Percentiles rank a stretch among this genome's conserved stretches.
Evolutionary conservation across 2,329 filamentous ascomycete genomes (phyloP).

Genomic region (Alternaria sp.): DNA sequence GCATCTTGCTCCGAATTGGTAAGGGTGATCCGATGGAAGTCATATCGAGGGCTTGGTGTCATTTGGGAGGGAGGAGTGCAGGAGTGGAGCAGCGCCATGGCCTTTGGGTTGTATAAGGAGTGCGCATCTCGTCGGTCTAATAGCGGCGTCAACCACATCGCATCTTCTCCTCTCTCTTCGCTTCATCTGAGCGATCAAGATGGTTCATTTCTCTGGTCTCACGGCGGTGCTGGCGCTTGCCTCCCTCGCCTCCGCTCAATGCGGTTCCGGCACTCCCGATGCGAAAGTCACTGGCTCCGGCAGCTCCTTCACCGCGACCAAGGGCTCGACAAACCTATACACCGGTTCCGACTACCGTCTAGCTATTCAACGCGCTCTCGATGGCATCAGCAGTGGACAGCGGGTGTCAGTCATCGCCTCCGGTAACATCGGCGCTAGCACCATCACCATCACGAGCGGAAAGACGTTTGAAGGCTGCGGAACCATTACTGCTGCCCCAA

Average conservation of each 20-base stretch:
- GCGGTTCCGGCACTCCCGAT: conserved; percentile 57
- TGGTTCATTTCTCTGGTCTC: conserved; percentile 49
- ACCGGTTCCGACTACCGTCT: conserved; percentile 60
- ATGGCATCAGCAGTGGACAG: conserved; percentile 60
- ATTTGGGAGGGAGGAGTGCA: neutral
- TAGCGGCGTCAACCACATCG: neutral
- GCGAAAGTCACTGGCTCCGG: conserved; percentile 57
- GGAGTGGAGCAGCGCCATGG: neutral
- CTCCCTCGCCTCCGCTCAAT: conserved; percentile 52
- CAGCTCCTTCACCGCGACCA: conserved; percentile 55
- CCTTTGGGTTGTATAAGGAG: neutral
- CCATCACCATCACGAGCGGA: conserved; percentile 59
- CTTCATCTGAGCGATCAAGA: conserved; percentile 25
- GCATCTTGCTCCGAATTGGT: neutral
- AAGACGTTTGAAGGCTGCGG: conserved; percentile 67
- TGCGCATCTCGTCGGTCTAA: neutral
- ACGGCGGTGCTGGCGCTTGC: conserved; percentile 53
- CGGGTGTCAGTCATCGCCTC: conserved; percentile 62
- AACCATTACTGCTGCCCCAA: conserved; percentile 58
- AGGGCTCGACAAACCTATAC: conserved; percentile 57
- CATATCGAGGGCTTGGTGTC: neutral
- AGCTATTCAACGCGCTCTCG: conserved; percentile 62
- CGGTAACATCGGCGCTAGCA: conserved; percentile 62
- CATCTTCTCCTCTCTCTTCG: neutral
- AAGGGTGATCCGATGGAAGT: neutral